Evolutionary conservation across 179 eudicot genomes (phyloP).

Genomic region (Drosera spatulata): DNA sequence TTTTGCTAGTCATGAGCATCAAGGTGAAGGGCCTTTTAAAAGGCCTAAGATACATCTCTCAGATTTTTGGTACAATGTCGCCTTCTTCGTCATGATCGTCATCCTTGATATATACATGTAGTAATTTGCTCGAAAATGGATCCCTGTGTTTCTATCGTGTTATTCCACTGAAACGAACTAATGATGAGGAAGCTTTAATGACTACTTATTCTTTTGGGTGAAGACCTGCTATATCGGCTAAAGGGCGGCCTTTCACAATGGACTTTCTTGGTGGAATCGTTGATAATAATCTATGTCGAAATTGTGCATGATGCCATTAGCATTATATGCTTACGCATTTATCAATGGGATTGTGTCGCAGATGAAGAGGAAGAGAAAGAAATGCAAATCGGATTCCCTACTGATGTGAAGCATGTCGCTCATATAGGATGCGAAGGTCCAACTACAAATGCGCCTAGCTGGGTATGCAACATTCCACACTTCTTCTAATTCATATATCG

Average conservation of each 20-base stretch:
- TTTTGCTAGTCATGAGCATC: neutral
- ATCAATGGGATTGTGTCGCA: neutral
- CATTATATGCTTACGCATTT: too few relatives aligned
- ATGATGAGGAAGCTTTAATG: too few relatives aligned
- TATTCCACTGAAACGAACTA: too few relatives aligned
- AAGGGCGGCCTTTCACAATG: too few relatives aligned
- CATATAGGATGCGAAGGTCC: conserved; percentile 33
- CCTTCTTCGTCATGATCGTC: neutral
- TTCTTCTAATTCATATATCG: neutral
- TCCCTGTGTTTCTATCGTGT: too few relatives aligned
- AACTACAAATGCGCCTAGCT: conserved; percentile 19
- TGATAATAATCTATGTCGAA: neutral
- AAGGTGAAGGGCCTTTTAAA: conserved; percentile 9
- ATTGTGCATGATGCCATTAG: too few relatives aligned
- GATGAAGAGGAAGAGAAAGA: conserved; percentile 22
- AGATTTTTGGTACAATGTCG: conserved; percentile 1
- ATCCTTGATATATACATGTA: neutral
- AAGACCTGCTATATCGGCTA: too few relatives aligned
- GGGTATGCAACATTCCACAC: conserved; percentile 18
- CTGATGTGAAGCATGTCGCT: conserved; percentile 39
- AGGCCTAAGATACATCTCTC: conserved; percentile 11
- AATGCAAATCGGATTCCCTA: conserved; percentile 30
- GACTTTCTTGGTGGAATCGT: too few relatives aligned
- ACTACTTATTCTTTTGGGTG: too few relatives aligned
- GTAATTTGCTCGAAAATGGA: neutral